Base-by-base conservation (phyloP, 805 yeast species). In the Saccharomyces jurei region DNA sequence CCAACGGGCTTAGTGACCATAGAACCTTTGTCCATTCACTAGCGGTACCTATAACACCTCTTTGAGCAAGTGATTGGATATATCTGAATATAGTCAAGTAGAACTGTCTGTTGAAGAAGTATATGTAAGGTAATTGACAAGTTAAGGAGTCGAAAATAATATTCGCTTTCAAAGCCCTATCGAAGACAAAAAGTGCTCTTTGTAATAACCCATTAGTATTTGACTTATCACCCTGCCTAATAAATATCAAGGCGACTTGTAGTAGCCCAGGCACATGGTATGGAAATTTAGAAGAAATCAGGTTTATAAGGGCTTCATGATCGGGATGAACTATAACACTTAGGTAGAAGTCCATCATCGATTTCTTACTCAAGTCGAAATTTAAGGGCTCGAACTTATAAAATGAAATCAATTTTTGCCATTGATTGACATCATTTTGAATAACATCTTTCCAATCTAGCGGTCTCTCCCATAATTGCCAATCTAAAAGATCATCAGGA, bases 41-140 rank as follows among this genome's bases (percentile, higher is more conserved):
- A 0, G 96, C 96, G 0, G 96, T 89, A 55, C 72, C 78, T 63
- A 80, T 82, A 1, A 92, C 87, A 3, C 95, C 87, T 63, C 88
- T 80, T 61, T 86, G 89, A 1, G 89, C 86, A 46, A 90, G 71
- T 1, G 81, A 81, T 11, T 79, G 76, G 54, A 89, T 81, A 63
- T 86, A 83, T 59, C 91, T 78, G 73, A 89, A 88, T 1, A 89
- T 60, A 3, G 89, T 79, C 52, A 89, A 70, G 61, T 86, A 86
- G 60, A 89, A 83, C 63, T 85, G 90, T 57, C 97, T 77, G 69
- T 87, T 90, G 67, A 83, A 77, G 63, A 83, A 86, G 41, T 74
- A 77, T 61, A 84, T 89, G 69, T 81, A 89, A 2, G 96, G 96
- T 36, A 89, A 71, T 56, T 94, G 80, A 21, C 82, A 75, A 11